Evolutionary conservation across 768 basidiomycete genomes (phyloP).

Genomic region (Udeniomyces megalosporus): DNA sequence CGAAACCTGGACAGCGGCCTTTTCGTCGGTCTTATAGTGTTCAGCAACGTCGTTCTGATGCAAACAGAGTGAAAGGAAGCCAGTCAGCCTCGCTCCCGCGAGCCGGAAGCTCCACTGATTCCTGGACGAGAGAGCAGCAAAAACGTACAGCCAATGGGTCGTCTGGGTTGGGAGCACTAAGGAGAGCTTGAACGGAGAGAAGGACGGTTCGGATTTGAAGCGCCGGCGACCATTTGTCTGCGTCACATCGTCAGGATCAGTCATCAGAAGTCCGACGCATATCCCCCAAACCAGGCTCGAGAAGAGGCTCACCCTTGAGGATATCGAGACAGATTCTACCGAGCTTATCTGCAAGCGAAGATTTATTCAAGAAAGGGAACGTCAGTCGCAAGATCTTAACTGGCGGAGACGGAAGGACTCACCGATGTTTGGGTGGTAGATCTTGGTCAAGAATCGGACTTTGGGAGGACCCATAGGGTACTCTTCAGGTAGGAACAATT

Average conservation of each 20-base stretch:
- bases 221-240: constrained; percentile 97
- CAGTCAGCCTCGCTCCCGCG: neutral
- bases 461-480: constrained; percentile 99
- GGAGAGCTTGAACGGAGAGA: constrained; percentile 87
- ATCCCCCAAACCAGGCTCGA: neutral
- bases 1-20: constrained; percentile 78
- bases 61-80: neutral
- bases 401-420: constrained; percentile 25
- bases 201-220: constrained; percentile 96
- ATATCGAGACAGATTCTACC: constrained; percentile 97
- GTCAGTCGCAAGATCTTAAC: neutral
- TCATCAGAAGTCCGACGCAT: neutral
- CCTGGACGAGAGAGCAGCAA: neutral
- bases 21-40: constrained; percentile 96
- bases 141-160: constrained; percentile 25
- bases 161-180: constrained; percentile 81
- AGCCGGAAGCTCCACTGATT: no score
- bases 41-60: constrained; percentile 46
- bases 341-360: constrained; percentile 76
- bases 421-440: constrained; percentile 89
- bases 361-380: neutral
- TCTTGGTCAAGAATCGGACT: constrained; percentile 87
- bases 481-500: constrained; percentile 94
- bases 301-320: constrained; percentile 54
- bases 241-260: neutral